A percentile compares a stretch with the other conserved stretches of the same genome.
Evolutionary conservation across 1,284 basidiomycete genomes (phyloP).

Genomic region (Neotropicomus parvogracilis): DNA sequence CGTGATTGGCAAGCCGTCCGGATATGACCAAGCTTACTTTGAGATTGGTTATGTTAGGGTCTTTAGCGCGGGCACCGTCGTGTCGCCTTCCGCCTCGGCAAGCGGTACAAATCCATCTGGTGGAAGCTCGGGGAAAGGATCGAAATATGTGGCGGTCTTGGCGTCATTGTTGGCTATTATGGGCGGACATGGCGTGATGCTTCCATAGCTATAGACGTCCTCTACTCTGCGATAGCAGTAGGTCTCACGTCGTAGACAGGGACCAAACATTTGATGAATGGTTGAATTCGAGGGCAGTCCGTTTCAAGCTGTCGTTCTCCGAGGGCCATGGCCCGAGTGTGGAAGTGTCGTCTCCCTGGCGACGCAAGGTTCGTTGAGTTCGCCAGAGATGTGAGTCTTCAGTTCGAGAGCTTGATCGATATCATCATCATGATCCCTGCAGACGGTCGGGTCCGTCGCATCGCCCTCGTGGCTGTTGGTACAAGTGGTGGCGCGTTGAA

Average conservation of each 20-base stretch:
- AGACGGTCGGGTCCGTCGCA: background rate
- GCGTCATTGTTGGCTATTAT: constrained; percentile 13
- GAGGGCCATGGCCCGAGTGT: too few species aligned
- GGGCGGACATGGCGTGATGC: constrained; percentile 17
- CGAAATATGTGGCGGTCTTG: constrained; percentile 3
- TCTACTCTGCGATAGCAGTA: background rate
- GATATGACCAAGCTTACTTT: constrained; percentile 72
- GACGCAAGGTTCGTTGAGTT: too few species aligned
- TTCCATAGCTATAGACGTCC: constrained; percentile 14
- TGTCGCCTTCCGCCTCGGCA: constrained; percentile 23
- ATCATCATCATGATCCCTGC: background rate
- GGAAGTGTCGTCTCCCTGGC: too few species aligned
- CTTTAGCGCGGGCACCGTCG: constrained; percentile 38
- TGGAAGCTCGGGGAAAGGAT: too few species aligned
- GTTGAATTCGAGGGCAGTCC: too few species aligned
- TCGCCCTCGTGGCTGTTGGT: too few species aligned
- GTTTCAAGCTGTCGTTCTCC: too few species aligned
- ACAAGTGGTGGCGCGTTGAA: too few species aligned
- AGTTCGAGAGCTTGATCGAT: too few species aligned
- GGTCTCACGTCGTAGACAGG: background rate
- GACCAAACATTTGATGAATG: too few species aligned
- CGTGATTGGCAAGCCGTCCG: constrained; percentile 63
- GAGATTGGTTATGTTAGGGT: constrained; percentile 64
- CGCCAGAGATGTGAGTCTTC: background rate
- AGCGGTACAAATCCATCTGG: too few species aligned